These are phyloP conservation scores for Syzygium grande DNA, from an alignment of 345 rosid genomes.

Conservation along the genomic window DNA sequence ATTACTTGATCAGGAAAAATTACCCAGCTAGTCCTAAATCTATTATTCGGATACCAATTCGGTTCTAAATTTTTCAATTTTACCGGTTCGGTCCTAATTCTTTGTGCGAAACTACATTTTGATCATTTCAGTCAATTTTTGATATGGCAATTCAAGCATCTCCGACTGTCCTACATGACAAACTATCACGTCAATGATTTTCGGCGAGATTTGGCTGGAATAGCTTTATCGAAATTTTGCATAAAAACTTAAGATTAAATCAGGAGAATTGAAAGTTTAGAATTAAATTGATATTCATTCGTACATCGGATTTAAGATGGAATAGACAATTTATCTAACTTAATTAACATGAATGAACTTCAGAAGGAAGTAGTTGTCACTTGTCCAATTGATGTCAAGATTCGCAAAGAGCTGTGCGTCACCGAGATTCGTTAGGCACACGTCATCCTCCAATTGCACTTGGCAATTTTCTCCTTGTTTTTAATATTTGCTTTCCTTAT, in stretches of 20 bases:
- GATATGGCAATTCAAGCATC: rapidly evolving
- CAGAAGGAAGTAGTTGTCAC: not conserved
- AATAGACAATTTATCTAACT: not conserved
- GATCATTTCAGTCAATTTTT: rapidly evolving
- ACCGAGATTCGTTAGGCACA: not conserved
- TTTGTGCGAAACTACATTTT: not conserved
- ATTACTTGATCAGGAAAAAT: not conserved
- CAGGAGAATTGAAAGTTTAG: not conserved
- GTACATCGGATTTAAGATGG: not conserved
- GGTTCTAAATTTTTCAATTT: not conserved
- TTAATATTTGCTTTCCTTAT: too few species aligned
- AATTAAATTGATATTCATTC: not conserved
- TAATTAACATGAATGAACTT: not conserved
- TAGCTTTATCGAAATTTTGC: not conserved
- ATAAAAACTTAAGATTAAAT: not conserved
- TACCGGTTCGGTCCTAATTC: rapidly evolving
- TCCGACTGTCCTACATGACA: rapidly evolving
- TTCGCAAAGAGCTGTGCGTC: not conserved
- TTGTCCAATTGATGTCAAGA: not conserved
- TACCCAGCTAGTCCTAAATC: rapidly evolving
- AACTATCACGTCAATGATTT: rapidly evolving
- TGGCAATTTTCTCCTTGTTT: not conserved
- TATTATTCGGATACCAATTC: not conserved
- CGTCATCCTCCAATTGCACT: not conserved
- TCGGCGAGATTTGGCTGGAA: rapidly evolving